Base-by-base conservation (phyloP, 345 rosid genomes). In the Camelina laxa region DNA sequence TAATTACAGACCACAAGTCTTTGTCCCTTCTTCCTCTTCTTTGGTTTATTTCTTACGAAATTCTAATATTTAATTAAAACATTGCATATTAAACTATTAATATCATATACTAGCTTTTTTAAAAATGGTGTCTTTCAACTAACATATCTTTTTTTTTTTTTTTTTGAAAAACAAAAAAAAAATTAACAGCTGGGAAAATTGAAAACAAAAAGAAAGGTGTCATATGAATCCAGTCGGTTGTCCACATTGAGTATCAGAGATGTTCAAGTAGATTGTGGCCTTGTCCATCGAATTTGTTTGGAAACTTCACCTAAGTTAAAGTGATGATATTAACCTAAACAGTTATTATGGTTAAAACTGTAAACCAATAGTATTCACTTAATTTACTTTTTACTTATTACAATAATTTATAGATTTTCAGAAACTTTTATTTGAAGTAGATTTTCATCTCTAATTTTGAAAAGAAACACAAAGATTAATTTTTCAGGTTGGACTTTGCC, bases 1-100 rank as follows among this genome's bases (percentile, higher is more conserved):
- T 80, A 82, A 88, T 85, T 80, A 79, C 96, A 86, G 82, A 77
- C 87, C 81, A 79, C 58, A 82, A 47, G 97, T 92, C 97, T 82
- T 83, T 90, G 86, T 92, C 85, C 83, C 91, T 87, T 87, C 45
- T 13, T 75, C 62, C 16, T 72, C 33, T 42, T 42, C 59, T 19
- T 72, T 76, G 14, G 8, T 54, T 62, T 75, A 17, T 39, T 24
- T 75, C 19, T 14, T 47, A 47, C 49, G 44, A 49, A 65, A 48
- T 47, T 17, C 19, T 58, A 47, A 33, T 33, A 33, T 33, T 66
- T 27, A 24, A 24, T 24, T 27, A 4, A 27, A 27, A 27, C 30
- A 4, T 4, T 27, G 4, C 30, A 27, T 22, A 22, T 27, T 27
- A 4, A 27, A 27, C 24, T 27, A 27, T 39, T 39, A 3, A 11